Conservation (phyloP, 345 rosid species). For the Reutealis trisperma region DNA sequence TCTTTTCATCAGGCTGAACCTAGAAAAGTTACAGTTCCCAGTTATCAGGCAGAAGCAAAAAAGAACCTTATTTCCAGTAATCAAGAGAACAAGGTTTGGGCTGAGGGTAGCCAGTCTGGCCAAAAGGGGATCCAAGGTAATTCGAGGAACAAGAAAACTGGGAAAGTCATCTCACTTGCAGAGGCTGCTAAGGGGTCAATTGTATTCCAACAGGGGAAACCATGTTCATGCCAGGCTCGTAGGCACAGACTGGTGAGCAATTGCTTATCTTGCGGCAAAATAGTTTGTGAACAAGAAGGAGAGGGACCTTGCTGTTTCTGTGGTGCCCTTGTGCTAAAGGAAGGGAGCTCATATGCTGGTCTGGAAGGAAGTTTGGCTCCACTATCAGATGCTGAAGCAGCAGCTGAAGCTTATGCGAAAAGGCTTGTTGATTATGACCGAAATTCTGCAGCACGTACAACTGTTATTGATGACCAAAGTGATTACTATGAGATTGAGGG, state of each 20-base stretch:
- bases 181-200: conserved; percentile 95
- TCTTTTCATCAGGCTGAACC: conserved; percentile 26
- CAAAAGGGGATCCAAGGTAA: conserved; percentile 46
- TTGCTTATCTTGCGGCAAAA: conserved; percentile 96
- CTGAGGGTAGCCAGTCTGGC: conserved; percentile 28
- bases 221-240: conserved; percentile 92
- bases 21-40: conserved; percentile 26
- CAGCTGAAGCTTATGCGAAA: conserved; percentile 88
- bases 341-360: conserved; percentile 86
- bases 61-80: conserved; percentile 28
- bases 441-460: conserved; percentile 87
- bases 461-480: conserved; percentile 96
- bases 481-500: conserved; percentile 93
- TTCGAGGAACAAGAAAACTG: conserved; percentile 83
- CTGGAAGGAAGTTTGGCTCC: conserved; percentile 66
- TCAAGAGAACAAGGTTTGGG: conserved; percentile 28
- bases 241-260: conserved; percentile 78
- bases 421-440: conserved; percentile 92
- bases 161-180: conserved; percentile 80
- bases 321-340: conserved; percentile 84
- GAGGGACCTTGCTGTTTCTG: conserved; percentile 92
- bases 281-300: conserved; percentile 96
- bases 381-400: conserved; percentile 71
- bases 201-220: conserved; percentile 92
- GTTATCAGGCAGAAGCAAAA: conserved; percentile 32